Percentiles rank a stretch among this genome's conserved stretches.
These are phyloP conservation scores for Jaminaea rosea DNA, from an alignment of 1,284 basidiomycete species.

Conservation along the genomic window DNA sequence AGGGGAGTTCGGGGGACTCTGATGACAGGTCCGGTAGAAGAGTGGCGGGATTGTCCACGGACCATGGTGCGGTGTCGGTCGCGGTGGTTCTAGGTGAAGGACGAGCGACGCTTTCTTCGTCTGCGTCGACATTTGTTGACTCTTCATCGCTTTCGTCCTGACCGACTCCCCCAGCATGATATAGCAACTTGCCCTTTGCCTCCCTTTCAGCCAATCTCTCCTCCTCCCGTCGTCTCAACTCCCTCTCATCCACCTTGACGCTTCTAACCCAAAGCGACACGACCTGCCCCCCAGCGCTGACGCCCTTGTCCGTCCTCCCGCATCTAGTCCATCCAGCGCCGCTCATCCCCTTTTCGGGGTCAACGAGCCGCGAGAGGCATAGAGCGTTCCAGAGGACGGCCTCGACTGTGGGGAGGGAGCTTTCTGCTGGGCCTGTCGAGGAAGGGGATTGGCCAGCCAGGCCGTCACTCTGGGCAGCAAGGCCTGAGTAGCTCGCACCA, in stretches of 20 bases:
- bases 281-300: slow-evolving; percentile 89
- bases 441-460: neutral
- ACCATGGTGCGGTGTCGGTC: too few relatives aligned
- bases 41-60: slow-evolving; percentile 12
- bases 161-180: neutral
- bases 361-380: slow-evolving; percentile 31
- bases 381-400: slow-evolving; percentile 70
- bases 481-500: slow-evolving; percentile 81
- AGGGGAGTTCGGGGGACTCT: slow-evolving; percentile 58
- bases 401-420: slow-evolving; percentile 72
- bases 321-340: slow-evolving; percentile 80
- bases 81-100: too few relatives aligned
- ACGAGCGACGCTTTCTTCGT: slow-evolving; percentile 17
- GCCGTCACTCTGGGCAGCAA: slow-evolving; percentile 58
- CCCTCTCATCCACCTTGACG: slow-evolving; percentile 32
- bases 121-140: neutral
- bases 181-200: neutral
- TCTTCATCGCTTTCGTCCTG: neutral
- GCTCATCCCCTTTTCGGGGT: slow-evolving; percentile 28
- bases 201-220: neutral
- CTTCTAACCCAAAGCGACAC: slow-evolving; percentile 65
- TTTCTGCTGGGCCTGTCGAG: neutral
- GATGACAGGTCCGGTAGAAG: slow-evolving; percentile 2
- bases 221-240: slow-evolving; percentile 3
- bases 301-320: slow-evolving; percentile 87